These are phyloP conservation scores for Mycena albidolilacea DNA, from an alignment of 768 basidiomycete genomes.

Conservation along the genomic window DNA sequence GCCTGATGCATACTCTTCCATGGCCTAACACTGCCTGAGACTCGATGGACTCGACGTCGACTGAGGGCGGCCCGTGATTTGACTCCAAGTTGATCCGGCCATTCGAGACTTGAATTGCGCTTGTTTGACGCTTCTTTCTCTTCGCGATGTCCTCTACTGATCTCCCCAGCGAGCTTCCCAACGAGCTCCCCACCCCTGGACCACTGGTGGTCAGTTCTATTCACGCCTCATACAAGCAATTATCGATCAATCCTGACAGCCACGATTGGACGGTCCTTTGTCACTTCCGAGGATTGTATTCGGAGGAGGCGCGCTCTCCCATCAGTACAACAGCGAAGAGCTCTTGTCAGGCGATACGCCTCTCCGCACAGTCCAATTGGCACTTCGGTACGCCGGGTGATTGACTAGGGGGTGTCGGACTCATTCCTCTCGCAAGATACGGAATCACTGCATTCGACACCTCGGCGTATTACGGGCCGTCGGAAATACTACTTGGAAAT, in stretches of 20 bases:
- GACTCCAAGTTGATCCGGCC: constrained; percentile 33
- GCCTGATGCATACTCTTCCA: not conserved
- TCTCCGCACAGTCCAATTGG: constrained; percentile 78
- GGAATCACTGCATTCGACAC: constrained; percentile 89
- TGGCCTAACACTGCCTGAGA: not conserved
- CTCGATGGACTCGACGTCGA: not conserved
- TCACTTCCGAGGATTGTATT: constrained; percentile 69
- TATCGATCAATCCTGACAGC: constrained; percentile 41
- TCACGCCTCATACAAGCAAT: not conserved
- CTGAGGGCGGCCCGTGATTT: constrained; percentile 33
- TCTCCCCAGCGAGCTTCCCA: constrained; percentile 53
- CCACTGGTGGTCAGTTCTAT: constrained; percentile 55
- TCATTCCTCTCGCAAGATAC: constrained; percentile 64
- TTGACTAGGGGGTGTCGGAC: constrained; percentile 2
- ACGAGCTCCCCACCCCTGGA: constrained; percentile 56
- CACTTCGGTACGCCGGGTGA: constrained; percentile 71
- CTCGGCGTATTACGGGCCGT: constrained; percentile 83
- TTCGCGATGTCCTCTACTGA: constrained; percentile 35
- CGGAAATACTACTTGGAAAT: constrained; percentile 83
- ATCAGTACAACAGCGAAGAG: constrained; percentile 74
- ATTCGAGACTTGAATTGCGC: constrained; percentile 14
- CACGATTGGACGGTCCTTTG: constrained; percentile 51
- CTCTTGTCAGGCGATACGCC: constrained; percentile 70
- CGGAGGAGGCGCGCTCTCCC: constrained; percentile 81
- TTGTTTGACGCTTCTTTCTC: constrained; percentile 16